Percentiles rank a stretch among this genome's conserved stretches.
These are phyloP conservation scores for Pseudogymnoascus sp. DNA, from an alignment of 2,329 filamentous ascomycete genomes.

Conservation along the genomic window DNA sequence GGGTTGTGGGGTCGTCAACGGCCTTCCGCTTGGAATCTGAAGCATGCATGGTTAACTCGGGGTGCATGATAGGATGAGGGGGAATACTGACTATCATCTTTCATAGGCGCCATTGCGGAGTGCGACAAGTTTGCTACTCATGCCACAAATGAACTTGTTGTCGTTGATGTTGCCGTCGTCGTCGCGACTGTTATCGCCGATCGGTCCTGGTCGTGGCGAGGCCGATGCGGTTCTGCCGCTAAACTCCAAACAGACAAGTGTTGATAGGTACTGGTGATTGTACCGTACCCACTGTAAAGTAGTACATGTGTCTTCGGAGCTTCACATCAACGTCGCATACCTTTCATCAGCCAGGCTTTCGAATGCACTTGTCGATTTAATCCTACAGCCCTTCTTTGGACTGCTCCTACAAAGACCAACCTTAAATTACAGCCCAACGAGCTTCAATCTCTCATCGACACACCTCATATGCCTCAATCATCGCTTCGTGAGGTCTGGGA, in stretches of 20 bases:
- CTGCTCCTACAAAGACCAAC: not conserved
- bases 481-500: constrained; percentile 88
- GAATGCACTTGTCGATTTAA: not conserved
- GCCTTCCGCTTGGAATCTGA: constrained; percentile 64
- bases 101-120: not conserved
- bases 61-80: not conserved
- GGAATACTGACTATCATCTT: constrained; percentile 1
- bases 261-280: not conserved
- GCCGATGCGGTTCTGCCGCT: not conserved
- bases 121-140: not conserved
- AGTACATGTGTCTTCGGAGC: constrained; percentile 10
- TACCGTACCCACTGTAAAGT: constrained; percentile 7
- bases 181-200: constrained; percentile 5
- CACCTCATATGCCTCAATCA: constrained; percentile 30
- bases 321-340: constrained; percentile 4
- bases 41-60: not conserved
- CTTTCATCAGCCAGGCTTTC: not conserved
- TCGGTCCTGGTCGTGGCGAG: constrained; percentile 3
- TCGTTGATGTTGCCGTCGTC: not conserved
- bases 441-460: not conserved
- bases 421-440: not conserved
- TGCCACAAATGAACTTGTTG: not conserved
- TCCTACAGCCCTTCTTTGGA: not conserved
- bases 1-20: constrained; percentile 52
- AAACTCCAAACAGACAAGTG: not conserved